These are phyloP conservation scores for Rhododendron williamsianum DNA, from an alignment of 148 eudicot genomes.

Conservation along the genomic window DNA sequence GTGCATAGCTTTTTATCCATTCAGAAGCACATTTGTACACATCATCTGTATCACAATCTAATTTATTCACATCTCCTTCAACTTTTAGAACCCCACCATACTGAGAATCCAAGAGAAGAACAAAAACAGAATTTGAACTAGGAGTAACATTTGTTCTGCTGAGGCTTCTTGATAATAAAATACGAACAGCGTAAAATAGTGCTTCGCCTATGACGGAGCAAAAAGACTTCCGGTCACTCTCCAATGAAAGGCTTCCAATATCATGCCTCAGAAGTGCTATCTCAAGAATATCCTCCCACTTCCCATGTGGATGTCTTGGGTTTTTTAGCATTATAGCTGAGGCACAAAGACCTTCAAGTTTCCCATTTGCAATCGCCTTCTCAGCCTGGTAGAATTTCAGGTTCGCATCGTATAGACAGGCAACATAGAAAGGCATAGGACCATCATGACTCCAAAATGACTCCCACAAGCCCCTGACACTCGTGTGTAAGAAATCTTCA, in stretches of 20 bases:
- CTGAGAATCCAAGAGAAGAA: constrained; percentile 74
- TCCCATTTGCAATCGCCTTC: constrained; percentile 72
- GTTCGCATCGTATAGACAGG: constrained; percentile 53
- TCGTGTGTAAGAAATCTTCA: constrained; percentile 87
- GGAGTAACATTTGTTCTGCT: constrained; percentile 54
- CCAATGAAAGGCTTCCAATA: constrained; percentile 47
- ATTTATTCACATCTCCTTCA: constrained; percentile 72
- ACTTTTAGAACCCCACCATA: constrained; percentile 79
- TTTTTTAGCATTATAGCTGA: constrained; percentile 71
- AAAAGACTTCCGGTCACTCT: constrained; percentile 46
- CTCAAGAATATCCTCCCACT: constrained; percentile 88
- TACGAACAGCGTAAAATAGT: constrained; percentile 63
- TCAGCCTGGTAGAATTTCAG: constrained; percentile 87
- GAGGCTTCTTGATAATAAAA: constrained; percentile 74
- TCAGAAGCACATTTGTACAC: constrained; percentile 74
- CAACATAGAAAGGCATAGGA: constrained; percentile 59
- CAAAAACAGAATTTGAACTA: constrained; percentile 60
- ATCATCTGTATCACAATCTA: constrained; percentile 61
- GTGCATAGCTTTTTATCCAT: constrained; percentile 63
- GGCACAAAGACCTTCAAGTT: constrained; percentile 70
- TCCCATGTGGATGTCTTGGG: constrained; percentile 84
- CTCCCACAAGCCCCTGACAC: constrained; percentile 86
- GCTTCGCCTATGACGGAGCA: constrained; percentile 67
- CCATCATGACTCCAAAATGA: constrained; percentile 80
- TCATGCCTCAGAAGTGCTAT: constrained; percentile 68